A percentile compares a stretch with the other conserved stretches of the same genome.
Conservation (phyloP, 495 filamentous ascomycete species). For the Daldinia concentrica region DNA sequence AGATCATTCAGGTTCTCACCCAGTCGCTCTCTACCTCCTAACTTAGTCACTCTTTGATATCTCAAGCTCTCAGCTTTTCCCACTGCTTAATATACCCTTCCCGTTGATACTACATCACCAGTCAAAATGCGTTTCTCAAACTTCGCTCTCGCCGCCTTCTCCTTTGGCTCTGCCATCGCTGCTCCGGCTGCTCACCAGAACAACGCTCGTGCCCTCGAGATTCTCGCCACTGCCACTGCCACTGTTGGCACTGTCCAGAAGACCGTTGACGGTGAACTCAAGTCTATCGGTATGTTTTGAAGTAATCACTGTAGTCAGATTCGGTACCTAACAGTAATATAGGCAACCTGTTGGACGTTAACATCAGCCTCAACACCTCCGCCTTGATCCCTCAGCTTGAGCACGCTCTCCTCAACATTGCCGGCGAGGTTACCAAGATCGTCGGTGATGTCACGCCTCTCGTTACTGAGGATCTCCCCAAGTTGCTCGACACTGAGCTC, state of each 20-base stretch:
- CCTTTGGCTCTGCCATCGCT: constrained; percentile 46
- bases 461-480: constrained; percentile 3
- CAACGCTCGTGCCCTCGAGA: constrained; percentile 19
- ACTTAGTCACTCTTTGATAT: constrained; percentile 45
- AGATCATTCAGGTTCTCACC: constrained; percentile 42
- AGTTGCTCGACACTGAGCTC: constrained; percentile 32
- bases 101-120: constrained; percentile 12
- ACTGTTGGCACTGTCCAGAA: constrained; percentile 25
- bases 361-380: constrained; percentile 15
- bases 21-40: constrained; percentile 42
- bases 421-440: constrained; percentile 30
- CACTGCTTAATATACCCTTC: constrained; percentile 14
- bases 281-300: constrained; percentile 28
- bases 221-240: constrained; percentile 18
- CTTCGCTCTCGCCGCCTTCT: constrained; percentile 42
- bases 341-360: neutral
- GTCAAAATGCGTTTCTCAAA: constrained; percentile 46
- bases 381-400: constrained; percentile 32
- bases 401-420: constrained; percentile 28
- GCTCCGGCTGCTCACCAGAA: constrained; percentile 26
- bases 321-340: neutral
- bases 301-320: neutral
- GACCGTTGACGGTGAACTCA: constrained; percentile 25
- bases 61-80: constrained; percentile 32
- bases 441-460: constrained; percentile 28